Evolutionary conservation across 352 stramenopile genomes (phyloP).

Genomic region (Globisporangium lucens): DNA sequence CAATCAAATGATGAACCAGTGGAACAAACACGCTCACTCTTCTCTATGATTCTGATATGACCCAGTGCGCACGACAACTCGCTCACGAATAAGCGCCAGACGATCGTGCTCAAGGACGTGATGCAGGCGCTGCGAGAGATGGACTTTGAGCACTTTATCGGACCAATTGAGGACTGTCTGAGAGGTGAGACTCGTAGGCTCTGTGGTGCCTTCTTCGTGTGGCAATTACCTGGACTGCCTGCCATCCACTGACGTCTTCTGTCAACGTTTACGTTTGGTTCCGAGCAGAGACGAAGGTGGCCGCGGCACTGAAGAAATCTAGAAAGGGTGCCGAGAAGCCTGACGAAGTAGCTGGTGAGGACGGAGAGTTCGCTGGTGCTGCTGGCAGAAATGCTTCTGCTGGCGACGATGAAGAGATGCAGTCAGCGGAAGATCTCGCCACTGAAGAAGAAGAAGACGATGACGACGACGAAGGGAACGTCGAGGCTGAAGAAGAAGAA

Average conservation of each 20-base stretch:
- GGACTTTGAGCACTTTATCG: slow-evolving; percentile 80
- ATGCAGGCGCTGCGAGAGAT: slow-evolving; percentile 61
- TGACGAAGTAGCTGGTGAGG: background rate
- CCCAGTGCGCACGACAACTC: slow-evolving; percentile 63
- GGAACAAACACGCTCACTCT: background rate
- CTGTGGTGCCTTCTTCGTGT: background rate
- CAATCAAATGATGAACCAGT: background rate
- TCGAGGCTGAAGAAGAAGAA: background rate
- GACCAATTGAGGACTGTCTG: slow-evolving; percentile 66
- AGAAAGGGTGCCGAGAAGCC: slow-evolving; percentile 25
- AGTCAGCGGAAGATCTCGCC: slow-evolving; percentile 28
- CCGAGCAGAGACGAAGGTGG: slow-evolving; percentile 43
- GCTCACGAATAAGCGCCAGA: slow-evolving; percentile 68
- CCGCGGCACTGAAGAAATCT: slow-evolving; percentile 32
- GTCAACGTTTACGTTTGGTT: background rate
- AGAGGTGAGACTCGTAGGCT: slow-evolving; percentile 31
- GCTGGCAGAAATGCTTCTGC: slow-evolving; percentile 20
- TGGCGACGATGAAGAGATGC: slow-evolving; percentile 37
- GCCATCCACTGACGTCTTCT: background rate
- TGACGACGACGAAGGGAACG: background rate
- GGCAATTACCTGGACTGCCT: background rate
- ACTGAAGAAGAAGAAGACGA: slow-evolving; percentile 8
- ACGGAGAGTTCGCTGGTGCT: slow-evolving; percentile 23
- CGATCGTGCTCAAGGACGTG: slow-evolving; percentile 74
- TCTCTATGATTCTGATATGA: background rate